phyloP scores from a whole-genome alignment of 495 filamentous ascomycete species.

The Tuber borchii region DNA sequence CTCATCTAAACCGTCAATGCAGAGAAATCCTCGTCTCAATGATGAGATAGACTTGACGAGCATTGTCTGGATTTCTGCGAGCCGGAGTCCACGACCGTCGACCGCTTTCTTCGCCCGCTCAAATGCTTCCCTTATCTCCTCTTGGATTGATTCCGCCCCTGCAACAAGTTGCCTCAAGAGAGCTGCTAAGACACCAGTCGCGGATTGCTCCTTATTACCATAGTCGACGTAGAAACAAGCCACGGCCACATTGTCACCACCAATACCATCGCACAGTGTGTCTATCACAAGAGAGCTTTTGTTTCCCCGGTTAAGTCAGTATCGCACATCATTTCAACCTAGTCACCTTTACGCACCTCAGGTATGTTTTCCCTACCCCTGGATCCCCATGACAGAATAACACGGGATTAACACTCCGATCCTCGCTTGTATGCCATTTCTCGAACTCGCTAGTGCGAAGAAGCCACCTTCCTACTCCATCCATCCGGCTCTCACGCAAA shows the following conservation, averaged over 20 bases:
- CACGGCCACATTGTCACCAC: not conserved
- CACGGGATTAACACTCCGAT: not conserved
- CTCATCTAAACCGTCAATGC: not conserved
- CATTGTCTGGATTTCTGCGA: not conserved
- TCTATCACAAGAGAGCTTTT: not conserved
- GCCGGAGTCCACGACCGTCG: not conserved
- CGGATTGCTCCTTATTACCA: not conserved
- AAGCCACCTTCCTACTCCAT: not conserved
- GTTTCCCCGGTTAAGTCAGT: not conserved
- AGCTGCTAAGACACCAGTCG: not conserved
- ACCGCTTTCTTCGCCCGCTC: not conserved
- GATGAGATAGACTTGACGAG: not conserved
- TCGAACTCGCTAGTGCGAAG: not conserved
- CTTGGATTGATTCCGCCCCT: not conserved
- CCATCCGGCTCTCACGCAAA: not conserved
- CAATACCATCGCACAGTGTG: not conserved
- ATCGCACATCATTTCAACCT: not conserved
- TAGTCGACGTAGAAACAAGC: not conserved
- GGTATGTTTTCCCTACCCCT: not conserved
- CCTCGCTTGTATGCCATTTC: not conserved
- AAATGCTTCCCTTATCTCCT: not conserved
- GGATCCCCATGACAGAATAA: not conserved
- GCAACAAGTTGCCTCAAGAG: not conserved
- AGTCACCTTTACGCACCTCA: not conserved
- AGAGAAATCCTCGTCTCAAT: not conserved